A percentile compares a stretch with the other conserved stretches of the same genome.
Evolutionary conservation across 2,329 filamentous ascomycete genomes (phyloP).

Genomic region (Talaromyces sp.): DNA sequence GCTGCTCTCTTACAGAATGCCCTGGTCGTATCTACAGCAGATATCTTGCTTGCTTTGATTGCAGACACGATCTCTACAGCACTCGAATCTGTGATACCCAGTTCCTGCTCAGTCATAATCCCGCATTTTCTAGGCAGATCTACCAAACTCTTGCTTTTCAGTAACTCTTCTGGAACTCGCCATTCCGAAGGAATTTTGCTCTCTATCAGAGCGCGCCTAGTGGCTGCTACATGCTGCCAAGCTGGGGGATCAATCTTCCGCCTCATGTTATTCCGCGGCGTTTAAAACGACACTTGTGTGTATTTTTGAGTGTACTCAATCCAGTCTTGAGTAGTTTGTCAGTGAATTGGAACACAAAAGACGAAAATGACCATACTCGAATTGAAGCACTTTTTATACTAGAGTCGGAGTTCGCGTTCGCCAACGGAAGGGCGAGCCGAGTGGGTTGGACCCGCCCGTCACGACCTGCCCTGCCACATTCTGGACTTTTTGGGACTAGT

Average conservation of each 20-base stretch:
- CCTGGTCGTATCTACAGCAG: constrained; percentile 5
- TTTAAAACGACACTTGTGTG: neutral
- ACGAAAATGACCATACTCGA: neutral
- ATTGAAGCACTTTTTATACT: neutral
- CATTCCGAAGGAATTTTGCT: constrained; percentile 6
- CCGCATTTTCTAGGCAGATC: constrained; percentile 3
- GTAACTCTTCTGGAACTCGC: neutral
- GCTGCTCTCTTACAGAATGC: constrained; percentile 44
- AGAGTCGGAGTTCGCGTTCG: neutral
- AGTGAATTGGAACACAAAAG: neutral
- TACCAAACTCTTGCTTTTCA: neutral
- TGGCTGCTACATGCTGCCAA: constrained; percentile 5
- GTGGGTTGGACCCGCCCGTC: neutral
- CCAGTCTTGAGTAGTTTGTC: neutral
- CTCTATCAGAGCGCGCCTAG: neutral
- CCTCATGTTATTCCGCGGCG: neutral
- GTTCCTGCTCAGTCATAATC: constrained; percentile 5
- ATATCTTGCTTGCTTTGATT: constrained; percentile 1
- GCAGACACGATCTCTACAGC: constrained; percentile 6
- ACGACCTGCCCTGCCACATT: neutral
- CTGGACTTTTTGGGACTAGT: neutral
- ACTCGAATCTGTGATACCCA: constrained; percentile 5
- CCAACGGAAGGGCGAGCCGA: constrained; percentile 1
- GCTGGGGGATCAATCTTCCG: neutral
- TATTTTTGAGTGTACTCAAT: neutral